Percentiles rank a stretch among this genome's conserved stretches.
phyloP scores from a whole-genome alignment of 306 rosid species.

The Ziziphus jujuba region DNA sequence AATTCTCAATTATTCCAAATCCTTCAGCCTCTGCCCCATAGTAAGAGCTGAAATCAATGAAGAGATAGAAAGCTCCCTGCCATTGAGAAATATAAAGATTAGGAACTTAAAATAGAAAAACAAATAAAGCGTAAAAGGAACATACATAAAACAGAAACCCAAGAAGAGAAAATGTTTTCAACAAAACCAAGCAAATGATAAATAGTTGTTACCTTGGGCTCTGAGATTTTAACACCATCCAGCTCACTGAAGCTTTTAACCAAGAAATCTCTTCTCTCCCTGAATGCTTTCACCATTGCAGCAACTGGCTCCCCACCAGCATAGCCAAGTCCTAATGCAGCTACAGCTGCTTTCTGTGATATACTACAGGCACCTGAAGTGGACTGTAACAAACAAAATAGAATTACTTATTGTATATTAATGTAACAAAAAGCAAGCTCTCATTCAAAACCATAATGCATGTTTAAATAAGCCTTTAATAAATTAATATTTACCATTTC shows the following conservation, averaged over 20 bases:
- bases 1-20: slow-evolving; percentile 71
- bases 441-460: slow-evolving; percentile 22
- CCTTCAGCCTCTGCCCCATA: slow-evolving; percentile 84
- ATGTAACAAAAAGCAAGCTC: neutral
- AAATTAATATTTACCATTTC: no score
- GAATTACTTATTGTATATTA: slow-evolving; percentile 18
- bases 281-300: slow-evolving; percentile 86
- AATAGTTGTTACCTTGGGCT: slow-evolving; percentile 66
- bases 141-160: neutral
- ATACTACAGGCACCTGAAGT: slow-evolving; percentile 95
- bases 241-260: slow-evolving; percentile 76
- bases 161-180: neutral
- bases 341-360: slow-evolving; percentile 91
- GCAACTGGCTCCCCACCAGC: slow-evolving; percentile 93
- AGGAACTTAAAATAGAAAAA: slow-evolving; percentile 3
- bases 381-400: slow-evolving; percentile 48
- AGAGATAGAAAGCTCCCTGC: slow-evolving; percentile 99
- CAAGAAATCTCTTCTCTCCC: slow-evolving; percentile 86
- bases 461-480: neutral
- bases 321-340: slow-evolving; percentile 90
- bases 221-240: slow-evolving; percentile 74
- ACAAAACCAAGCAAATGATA: slow-evolving; percentile 1
- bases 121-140: neutral
- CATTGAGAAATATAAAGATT: neutral
- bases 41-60: slow-evolving; percentile 79